phyloP scores from a whole-genome alignment of 2,329 filamentous ascomycete species.

The Cladosporium halotolerans region DNA sequence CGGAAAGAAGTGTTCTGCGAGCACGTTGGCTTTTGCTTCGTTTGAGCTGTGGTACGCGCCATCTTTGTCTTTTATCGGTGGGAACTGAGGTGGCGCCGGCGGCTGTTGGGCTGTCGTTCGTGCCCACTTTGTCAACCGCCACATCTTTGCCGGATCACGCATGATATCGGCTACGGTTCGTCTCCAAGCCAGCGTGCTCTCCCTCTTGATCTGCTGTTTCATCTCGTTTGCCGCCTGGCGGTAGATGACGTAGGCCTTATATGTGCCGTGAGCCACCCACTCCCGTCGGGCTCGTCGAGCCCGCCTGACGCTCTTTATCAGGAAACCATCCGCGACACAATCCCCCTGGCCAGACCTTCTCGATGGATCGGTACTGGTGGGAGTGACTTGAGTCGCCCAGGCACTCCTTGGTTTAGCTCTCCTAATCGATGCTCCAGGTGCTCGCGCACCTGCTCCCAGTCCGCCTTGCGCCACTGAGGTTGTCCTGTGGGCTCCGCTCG shows the following conservation, averaged over 20 bases:
- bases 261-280: not conserved
- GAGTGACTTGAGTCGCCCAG: not conserved
- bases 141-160: not conserved
- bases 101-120: not conserved
- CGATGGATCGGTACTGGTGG: no score
- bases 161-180: not conserved
- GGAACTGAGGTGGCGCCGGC: not conserved
- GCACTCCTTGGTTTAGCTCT: not conserved
- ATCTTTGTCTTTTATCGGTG: not conserved
- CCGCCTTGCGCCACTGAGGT: not conserved
- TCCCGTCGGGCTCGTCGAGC: not conserved
- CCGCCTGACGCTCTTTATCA: not conserved
- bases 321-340: no score
- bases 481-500: not conserved
- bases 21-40: not conserved
- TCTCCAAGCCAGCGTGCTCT: not conserved
- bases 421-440: not conserved
- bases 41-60: not conserved
- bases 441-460: not conserved
- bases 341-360: no score
- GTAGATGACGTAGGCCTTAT: not conserved
- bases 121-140: not conserved
- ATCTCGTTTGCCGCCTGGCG: not conserved
- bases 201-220: not conserved
- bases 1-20: not conserved